Evolutionary conservation across 495 filamentous ascomycete species (phyloP), one percentile per base, ranked within the genome.

Genomic region (Talaromyces liani): DNA sequence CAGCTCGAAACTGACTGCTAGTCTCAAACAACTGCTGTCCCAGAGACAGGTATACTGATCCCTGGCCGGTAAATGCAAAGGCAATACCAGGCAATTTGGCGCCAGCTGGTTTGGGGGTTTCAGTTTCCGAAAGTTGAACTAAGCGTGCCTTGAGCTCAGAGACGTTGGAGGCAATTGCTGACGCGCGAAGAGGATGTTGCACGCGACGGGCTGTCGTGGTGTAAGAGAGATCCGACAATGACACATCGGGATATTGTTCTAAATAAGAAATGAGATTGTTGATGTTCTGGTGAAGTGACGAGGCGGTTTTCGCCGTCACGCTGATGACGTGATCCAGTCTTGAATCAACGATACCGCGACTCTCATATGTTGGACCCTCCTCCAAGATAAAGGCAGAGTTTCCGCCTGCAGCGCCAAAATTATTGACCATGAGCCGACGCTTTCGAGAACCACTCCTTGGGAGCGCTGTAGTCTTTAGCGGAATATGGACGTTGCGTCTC

Each of bases 171-270:
- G 7, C n/a, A 54, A 79, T 74, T 1, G 78, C 87, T 6, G 78
- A 73, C 18, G 90, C 81, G 45, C 82, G 82, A 61, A 89, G 82
- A 58, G 91, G 85, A 70, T 93, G 87, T 65, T 93, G 91, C n/a
- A 89, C 84, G 18, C 87, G 87, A 65, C 91, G 84, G 47, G 91
- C 91, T 5, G 91, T 94, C 1, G 88, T 91, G 6, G 90, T 91
- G 72, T 94, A 96, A 6, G 91, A 82, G 0, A 86, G 4, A 27
- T 76, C 73, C 18, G 74, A 66, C 60, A 72, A 71, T 65, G 77
- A 79, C 31, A 70, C 62, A 8, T 77, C 74, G 18, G 72, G 78
- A 69, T 85, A 78, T 1, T 76, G 70, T 60, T 81, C 74, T 47
- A 88, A 68, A 66, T 80, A 86, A 22, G 80, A 69, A 27, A 81